phyloP scores from a whole-genome alignment of 345 rosid species.

The Microthlaspi erraticum region DNA sequence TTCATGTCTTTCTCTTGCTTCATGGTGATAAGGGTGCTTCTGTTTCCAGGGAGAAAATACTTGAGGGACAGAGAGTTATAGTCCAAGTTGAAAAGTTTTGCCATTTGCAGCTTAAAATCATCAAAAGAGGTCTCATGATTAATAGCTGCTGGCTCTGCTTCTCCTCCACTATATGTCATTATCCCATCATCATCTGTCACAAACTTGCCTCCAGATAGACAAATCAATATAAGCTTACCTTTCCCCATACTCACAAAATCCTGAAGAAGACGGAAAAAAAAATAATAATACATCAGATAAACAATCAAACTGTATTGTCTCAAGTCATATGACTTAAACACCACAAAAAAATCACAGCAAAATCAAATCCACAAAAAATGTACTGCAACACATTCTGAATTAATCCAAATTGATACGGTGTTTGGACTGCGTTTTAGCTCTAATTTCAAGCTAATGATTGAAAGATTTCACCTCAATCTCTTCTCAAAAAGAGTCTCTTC shows the following conservation, averaged over 20 bases:
- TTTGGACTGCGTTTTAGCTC: neutral
- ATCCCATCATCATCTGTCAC: slow-evolving; percentile 67
- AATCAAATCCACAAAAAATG: neutral
- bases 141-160: slow-evolving; percentile 81
- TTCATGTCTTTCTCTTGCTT: slow-evolving; percentile 76
- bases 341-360: neutral
- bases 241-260: slow-evolving; percentile 57
- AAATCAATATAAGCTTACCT: slow-evolving; percentile 87
- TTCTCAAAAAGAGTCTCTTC: slow-evolving; percentile 7
- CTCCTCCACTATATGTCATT: slow-evolving; percentile 76
- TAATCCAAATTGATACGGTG: too few species aligned
- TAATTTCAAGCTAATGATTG: neutral
- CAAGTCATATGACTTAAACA: neutral
- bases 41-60: slow-evolving; percentile 89
- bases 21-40: slow-evolving; percentile 70
- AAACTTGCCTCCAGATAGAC: slow-evolving; percentile 85
- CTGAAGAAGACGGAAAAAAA: slow-evolving; percentile 8
- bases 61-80: slow-evolving; percentile 67
- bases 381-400: neutral
- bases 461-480: neutral
- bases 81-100: slow-evolving; percentile 72
- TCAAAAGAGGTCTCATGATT: slow-evolving; percentile 66
- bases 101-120: slow-evolving; percentile 74
- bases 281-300: slow-evolving; percentile 14
- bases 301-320: neutral